phyloP scores from a whole-genome alignment of 345 rosid species.

The Xanthoceras sorbifolium region DNA sequence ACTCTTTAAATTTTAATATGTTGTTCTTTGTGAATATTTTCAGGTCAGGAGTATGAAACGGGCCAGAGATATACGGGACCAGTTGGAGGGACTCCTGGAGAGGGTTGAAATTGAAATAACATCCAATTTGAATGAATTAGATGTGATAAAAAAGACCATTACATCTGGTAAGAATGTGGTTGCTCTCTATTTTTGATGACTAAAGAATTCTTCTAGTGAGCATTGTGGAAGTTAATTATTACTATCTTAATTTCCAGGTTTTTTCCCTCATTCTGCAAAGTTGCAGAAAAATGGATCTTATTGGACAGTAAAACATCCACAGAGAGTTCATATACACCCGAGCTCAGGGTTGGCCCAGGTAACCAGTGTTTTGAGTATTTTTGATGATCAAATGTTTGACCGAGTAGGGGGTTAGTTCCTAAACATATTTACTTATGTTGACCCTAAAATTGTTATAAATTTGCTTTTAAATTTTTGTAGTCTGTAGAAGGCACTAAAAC shows the following conservation, averaged over 20 bases:
- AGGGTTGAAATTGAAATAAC: conserved; percentile 90
- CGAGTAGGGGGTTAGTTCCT: background rate
- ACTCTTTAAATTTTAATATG: conserved; percentile 5
- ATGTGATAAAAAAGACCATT: conserved; percentile 74
- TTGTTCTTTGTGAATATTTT: conserved; percentile 24
- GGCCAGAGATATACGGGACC: conserved; percentile 93
- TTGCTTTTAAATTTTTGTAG: background rate
- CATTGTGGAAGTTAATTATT: conserved; percentile 15
- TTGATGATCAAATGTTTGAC: background rate
- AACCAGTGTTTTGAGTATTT: conserved; percentile 12
- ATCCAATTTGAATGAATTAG: conserved; percentile 65
- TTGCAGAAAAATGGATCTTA: conserved; percentile 93
- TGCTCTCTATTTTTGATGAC: conserved; percentile 4
- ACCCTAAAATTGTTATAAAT: background rate
- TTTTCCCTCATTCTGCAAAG: conserved; percentile 85
- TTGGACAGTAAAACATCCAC: conserved; percentile 87
- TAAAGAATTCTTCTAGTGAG: conserved; percentile 6
- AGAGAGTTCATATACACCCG: conserved; percentile 92
- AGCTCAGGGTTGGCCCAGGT: conserved; percentile 96
- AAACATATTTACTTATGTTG: background rate
- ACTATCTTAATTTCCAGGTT: conserved; percentile 49
- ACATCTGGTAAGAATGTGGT: conserved; percentile 59
- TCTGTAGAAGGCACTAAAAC: background rate
- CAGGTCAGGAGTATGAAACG: conserved; percentile 99
- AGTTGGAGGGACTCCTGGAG: conserved; percentile 92